Conservation (phyloP, 306 rosid species). For the Prunus davidiana region DNA sequence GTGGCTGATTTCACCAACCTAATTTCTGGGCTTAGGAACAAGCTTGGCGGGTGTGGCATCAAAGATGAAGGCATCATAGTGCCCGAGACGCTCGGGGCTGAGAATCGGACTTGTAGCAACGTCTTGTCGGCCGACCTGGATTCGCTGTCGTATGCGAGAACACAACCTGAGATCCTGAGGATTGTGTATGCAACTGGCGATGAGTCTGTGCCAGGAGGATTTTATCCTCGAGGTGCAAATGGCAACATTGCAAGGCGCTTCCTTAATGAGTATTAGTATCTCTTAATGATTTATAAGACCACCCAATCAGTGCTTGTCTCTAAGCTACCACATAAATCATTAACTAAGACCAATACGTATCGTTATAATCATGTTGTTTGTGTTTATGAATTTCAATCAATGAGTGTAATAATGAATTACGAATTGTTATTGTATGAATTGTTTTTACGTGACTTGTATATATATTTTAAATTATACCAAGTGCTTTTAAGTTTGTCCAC, state of each 20-base stretch:
- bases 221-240: conserved; percentile 26
- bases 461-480: too few relatives aligned
- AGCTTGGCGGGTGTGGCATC: conserved; percentile 24
- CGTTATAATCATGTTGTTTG: too few relatives aligned
- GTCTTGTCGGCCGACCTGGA: conserved; percentile 18
- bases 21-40: conserved; percentile 17
- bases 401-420: too few relatives aligned
- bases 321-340: too few relatives aligned
- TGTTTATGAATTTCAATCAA: too few relatives aligned
- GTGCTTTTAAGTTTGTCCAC: too few relatives aligned
- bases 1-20: conserved; percentile 29
- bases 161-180: conserved; percentile 21
- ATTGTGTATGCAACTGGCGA: conserved; percentile 15
- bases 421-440: too few relatives aligned
- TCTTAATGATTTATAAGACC: not conserved
- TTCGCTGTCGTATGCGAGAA: conserved; percentile 22
- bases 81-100: conserved; percentile 23
- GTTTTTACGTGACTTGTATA: too few relatives aligned
- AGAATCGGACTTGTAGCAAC: conserved; percentile 21
- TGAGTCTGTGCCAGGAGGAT: conserved; percentile 21
- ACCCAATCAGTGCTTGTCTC: not conserved
- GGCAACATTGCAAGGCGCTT: conserved; percentile 24
- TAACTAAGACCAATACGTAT: too few relatives aligned
- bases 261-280: not conserved
- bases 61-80: conserved; percentile 35